Percentiles rank a stretch among this genome's conserved stretches.
phyloP scores from a whole-genome alignment of 1,284 basidiomycete species.

The Cryptococcus amylolentus region DNA sequence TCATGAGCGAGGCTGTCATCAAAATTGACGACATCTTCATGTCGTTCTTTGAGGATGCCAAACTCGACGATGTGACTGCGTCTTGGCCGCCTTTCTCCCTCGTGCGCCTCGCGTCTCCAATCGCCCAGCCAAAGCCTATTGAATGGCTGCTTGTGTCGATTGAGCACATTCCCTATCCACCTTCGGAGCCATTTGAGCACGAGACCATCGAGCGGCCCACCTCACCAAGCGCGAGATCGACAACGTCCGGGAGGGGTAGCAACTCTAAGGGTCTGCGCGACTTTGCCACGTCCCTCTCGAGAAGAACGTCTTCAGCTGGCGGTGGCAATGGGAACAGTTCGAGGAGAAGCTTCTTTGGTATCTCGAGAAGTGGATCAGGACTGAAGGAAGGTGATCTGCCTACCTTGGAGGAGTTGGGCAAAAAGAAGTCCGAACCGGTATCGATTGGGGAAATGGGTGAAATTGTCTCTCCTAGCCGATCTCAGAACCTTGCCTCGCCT shows the following conservation, averaged over 20 bases:
- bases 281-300: slow-evolving; percentile 25
- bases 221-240: slow-evolving; percentile 20
- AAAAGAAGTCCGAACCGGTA: neutral
- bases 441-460: neutral
- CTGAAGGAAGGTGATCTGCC: neutral
- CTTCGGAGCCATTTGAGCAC: neutral
- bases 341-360: slow-evolving; percentile 7
- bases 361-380: neutral
- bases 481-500: no score
- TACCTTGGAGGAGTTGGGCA: neutral
- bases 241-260: slow-evolving; percentile 17
- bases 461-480: neutral
- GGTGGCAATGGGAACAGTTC: neutral
- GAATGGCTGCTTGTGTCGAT: slow-evolving; percentile 38
- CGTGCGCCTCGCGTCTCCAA: slow-evolving; percentile 23
- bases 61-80: slow-evolving; percentile 20
- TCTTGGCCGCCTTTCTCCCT: slow-evolving; percentile 38
- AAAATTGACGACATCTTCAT: slow-evolving; percentile 41
- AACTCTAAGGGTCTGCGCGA: slow-evolving; percentile 21
- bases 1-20: slow-evolving; percentile 24
- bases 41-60: slow-evolving; percentile 37
- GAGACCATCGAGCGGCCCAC: slow-evolving; percentile 9
- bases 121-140: slow-evolving; percentile 7
- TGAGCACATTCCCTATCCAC: slow-evolving; percentile 11
- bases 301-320: slow-evolving; percentile 17